Percentiles rank a stretch among this genome's conserved stretches.
Evolutionary conservation across 1,139 yeast genomes (phyloP).

Genomic region (Debaryomyces sp.): DNA sequence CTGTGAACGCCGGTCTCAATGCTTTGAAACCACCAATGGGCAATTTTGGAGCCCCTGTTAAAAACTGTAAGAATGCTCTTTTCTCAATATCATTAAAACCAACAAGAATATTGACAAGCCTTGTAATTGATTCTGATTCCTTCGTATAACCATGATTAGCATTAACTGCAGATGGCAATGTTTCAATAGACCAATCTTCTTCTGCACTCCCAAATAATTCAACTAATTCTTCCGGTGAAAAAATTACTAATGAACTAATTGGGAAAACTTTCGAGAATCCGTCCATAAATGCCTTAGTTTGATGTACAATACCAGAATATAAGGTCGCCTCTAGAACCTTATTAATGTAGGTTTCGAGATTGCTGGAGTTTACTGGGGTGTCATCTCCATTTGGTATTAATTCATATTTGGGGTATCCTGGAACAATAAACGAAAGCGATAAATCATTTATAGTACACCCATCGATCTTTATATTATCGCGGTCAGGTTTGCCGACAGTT

Average conservation of each 20-base stretch:
- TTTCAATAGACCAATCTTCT: slow-evolving; percentile 84
- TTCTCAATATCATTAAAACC: slow-evolving; percentile 56
- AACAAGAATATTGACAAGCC: slow-evolving; percentile 61
- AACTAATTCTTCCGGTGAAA: slow-evolving; percentile 73
- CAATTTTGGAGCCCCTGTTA: slow-evolving; percentile 90
- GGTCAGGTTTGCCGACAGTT: slow-evolving; percentile 17
- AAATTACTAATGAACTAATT: slow-evolving; percentile 66
- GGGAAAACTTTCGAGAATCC: slow-evolving; percentile 92
- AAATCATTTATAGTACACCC: slow-evolving; percentile 54
- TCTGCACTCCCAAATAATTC: slow-evolving; percentile 65
- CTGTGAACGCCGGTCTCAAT: slow-evolving; percentile 80
- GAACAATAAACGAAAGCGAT: slow-evolving; percentile 67
- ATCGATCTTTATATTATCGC: slow-evolving; percentile 35
- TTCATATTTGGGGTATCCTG: slow-evolving; percentile 72
- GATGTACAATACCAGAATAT: slow-evolving; percentile 64
- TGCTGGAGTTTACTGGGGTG: slow-evolving; percentile 50
- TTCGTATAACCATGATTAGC: slow-evolving; percentile 91
- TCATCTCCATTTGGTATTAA: slow-evolving; percentile 59
- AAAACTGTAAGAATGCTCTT: slow-evolving; percentile 77
- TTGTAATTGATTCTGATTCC: slow-evolving; percentile 66
- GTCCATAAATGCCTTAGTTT: slow-evolving; percentile 67
- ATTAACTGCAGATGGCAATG: slow-evolving; percentile 61
- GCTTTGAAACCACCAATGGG: slow-evolving; percentile 95
- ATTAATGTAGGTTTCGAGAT: slow-evolving; percentile 60
- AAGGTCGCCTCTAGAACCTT: slow-evolving; percentile 64